These are phyloP conservation scores for Anethum foeniculum DNA, from an alignment of 140 eudicot genomes.

Conservation along the genomic window DNA sequence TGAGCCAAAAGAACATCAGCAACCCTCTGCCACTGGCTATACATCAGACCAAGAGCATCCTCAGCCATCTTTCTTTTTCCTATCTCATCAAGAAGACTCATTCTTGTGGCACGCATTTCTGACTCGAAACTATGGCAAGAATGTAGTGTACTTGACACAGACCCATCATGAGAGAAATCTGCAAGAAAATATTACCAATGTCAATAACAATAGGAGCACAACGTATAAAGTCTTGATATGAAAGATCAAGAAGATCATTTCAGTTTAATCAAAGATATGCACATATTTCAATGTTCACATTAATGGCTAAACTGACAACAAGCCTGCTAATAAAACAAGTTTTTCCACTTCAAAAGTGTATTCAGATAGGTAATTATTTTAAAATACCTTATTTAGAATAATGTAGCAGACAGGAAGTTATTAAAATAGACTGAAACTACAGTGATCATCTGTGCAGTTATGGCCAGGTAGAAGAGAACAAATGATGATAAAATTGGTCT, in stretches of 20 bases:
- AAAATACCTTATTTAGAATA: background rate
- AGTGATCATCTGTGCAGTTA: background rate
- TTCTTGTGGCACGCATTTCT: constrained; percentile 35
- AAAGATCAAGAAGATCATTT: background rate
- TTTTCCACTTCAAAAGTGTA: background rate
- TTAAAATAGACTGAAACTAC: background rate
- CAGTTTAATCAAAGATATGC: background rate
- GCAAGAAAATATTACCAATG: constrained; percentile 2
- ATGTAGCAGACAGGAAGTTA: background rate
- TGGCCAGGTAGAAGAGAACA: background rate
- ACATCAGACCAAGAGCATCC: constrained; percentile 36
- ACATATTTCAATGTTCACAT: background rate
- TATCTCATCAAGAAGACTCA: constrained; percentile 52
- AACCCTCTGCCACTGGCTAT: constrained; percentile 39
- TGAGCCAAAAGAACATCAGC: constrained; percentile 35
- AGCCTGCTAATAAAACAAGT: background rate
- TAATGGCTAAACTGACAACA: background rate
- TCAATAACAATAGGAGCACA: background rate
- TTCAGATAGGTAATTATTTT: background rate
- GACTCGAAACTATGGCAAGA: constrained; percentile 39
- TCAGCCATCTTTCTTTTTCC: constrained; percentile 61
- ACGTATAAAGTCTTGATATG: background rate
- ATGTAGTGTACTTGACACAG: constrained; percentile 26
- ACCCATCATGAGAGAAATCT: constrained; percentile 66
- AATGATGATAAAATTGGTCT: background rate